phyloP scores from a whole-genome alignment of 768 basidiomycete species.

The Mycena galericulata region DNA sequence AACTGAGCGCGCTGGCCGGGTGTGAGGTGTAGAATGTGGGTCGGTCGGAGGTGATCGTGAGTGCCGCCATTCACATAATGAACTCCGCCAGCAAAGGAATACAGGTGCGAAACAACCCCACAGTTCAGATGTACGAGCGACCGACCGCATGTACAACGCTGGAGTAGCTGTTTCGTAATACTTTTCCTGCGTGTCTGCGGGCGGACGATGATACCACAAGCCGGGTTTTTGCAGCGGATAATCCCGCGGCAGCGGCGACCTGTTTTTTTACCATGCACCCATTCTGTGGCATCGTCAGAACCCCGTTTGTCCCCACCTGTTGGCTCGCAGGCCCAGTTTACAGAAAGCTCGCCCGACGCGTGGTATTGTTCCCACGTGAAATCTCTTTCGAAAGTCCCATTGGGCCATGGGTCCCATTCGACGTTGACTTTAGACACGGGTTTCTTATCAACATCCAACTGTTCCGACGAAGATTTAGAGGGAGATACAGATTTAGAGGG shows the following conservation, averaged over 20 bases:
- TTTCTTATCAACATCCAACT: neutral
- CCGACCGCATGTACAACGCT: neutral
- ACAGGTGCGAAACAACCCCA: neutral
- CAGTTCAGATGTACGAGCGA: neutral
- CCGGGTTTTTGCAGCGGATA: neutral
- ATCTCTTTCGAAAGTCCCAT: neutral
- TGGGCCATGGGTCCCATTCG: conserved; percentile 2
- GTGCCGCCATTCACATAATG: neutral
- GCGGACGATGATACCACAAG: neutral
- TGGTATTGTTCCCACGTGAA: neutral
- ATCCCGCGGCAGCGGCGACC: neutral
- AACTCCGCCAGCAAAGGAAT: neutral
- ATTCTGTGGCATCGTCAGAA: neutral
- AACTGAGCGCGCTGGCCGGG: neutral
- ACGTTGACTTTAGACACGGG: neutral
- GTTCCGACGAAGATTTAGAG: too few species aligned
- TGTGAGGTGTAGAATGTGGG: neutral
- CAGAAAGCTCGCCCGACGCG: neutral
- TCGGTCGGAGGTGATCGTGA: neutral
- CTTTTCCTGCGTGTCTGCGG: neutral
- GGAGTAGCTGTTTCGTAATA: neutral
- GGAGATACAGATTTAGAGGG: neutral
- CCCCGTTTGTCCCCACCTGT: neutral
- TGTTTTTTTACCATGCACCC: neutral
- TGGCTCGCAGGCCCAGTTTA: neutral